phyloP scores from a whole-genome alignment of 306 rosid genomes.

The Begonia loranthoides region DNA sequence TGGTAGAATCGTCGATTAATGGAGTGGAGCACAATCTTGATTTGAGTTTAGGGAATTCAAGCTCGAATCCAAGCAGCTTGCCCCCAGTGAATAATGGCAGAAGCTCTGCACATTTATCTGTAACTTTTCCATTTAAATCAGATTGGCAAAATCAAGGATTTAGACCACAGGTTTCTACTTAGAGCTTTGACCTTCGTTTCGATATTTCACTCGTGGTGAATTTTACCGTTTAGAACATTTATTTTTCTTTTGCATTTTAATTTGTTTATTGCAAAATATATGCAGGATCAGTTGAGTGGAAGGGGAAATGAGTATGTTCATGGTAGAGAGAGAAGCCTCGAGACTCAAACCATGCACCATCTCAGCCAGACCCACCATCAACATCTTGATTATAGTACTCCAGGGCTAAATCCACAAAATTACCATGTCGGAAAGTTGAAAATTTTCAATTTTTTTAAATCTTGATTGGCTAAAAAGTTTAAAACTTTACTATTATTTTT shows the following conservation, averaged over 20 bases:
- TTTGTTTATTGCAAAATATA: not conserved
- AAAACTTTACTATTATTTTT: not conserved
- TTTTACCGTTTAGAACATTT: too few relatives aligned
- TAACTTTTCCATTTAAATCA: conserved; percentile 1
- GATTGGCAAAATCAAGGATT: conserved; percentile 23
- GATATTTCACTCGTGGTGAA: not conserved
- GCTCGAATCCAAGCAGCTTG: conserved; percentile 17
- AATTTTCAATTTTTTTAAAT: not conserved
- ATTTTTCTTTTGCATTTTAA: not conserved
- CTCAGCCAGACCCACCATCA: conserved; percentile 18
- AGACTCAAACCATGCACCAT: conserved; percentile 27
- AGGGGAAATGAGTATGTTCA: conserved; percentile 1
- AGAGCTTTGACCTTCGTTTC: not conserved
- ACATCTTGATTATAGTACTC: conserved; percentile 23
- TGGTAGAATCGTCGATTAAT: conserved; percentile 1
- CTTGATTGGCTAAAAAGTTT: not conserved
- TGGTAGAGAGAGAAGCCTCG: conserved; percentile 18
- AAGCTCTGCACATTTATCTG: not conserved
- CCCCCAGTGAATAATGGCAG: too few relatives aligned
- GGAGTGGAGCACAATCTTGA: conserved; percentile 22
- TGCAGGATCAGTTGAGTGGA: not conserved
- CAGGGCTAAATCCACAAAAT: conserved; percentile 29
- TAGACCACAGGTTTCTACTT: conserved; percentile 14
- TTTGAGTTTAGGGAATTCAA: conserved; percentile 32
- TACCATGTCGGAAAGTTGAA: conserved; percentile 32